phyloP scores from a whole-genome alignment of 768 basidiomycete genomes.

The Rhodotorula babjevae region DNA sequence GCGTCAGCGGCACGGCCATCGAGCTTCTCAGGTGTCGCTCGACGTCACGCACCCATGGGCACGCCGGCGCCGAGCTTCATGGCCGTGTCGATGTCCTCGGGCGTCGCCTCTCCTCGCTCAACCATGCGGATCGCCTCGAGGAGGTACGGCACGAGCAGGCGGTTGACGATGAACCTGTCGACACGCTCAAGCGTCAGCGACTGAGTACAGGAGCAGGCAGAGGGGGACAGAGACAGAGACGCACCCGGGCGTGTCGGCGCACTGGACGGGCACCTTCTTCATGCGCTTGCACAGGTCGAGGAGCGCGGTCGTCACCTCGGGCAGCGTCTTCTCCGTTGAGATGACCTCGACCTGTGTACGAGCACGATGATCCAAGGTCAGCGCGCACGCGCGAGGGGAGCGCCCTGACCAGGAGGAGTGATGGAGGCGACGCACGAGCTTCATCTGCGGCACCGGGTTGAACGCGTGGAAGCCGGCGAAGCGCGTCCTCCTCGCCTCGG shows the following conservation, averaged over 20 bases:
- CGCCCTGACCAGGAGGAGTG: neutral
- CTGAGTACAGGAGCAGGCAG: neutral
- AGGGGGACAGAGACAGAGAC: neutral
- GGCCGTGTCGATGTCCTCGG: conserved; percentile 50
- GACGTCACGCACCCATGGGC: conserved; percentile 10
- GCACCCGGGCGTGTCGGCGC: conserved; percentile 51
- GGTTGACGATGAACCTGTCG: conserved; percentile 50
- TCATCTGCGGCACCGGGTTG: conserved; percentile 50
- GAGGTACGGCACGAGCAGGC: conserved; percentile 51
- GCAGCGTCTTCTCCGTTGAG: conserved; percentile 46
- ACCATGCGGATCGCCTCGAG: conserved; percentile 51
- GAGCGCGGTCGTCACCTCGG: conserved; percentile 46
- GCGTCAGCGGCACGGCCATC: neutral
- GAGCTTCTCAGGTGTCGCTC: too few species aligned
- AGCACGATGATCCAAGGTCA: too few species aligned
- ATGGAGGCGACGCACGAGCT: conserved; percentile 33
- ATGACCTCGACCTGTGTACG: conserved; percentile 48
- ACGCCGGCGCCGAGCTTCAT: conserved; percentile 52
- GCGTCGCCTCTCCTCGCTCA: conserved; percentile 51
- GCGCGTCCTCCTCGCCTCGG: conserved; percentile 43
- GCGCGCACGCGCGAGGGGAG: too few species aligned
- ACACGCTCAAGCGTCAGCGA: neutral
- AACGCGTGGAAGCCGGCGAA: conserved; percentile 51
- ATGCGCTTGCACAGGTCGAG: conserved; percentile 47
- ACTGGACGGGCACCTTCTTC: conserved; percentile 49